Base-by-base conservation (phyloP, 768 basidiomycete genomes). In the Calocera viscosa region DNA sequence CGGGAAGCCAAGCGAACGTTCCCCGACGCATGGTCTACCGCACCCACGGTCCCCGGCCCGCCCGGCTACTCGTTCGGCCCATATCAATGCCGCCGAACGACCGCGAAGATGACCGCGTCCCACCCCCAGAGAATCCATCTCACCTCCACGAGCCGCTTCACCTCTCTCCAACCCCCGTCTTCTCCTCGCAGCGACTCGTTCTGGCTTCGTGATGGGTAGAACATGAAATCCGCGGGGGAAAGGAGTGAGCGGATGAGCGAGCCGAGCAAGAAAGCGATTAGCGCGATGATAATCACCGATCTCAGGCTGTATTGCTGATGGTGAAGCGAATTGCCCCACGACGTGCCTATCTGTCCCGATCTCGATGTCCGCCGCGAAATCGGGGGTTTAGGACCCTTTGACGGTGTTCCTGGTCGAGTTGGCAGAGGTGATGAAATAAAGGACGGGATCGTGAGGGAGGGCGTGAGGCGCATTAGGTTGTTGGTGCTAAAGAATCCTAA, bases 251-350 rank as follows among this genome's bases (percentile, higher is more conserved):
- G 84, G 68, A 96, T 78, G 66, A 98, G 79, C 30, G 92, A 94
- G 67, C 95, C 95, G 72, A 97, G 83, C 72, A 98, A 78, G 76
- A 98, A 94, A 30, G 89, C 88, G 71, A 96, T 89, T 69, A 98
- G 76, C 40, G 86, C 92, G 40, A 89, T 83, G 68, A 92, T 78
- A 71, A 96, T 72, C 67, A 95, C 76, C 43, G 30, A 14, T 19
- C 10, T 60, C 14, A 60, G 64, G 64, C 65, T 68, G 63, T 5
- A 60, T 19, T 60, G 53, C 53, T 26, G 53, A 22, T 32, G 26
- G 30, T 60, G 53, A 16, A 60, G 11, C 3, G 30, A 7, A 19
- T 60, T 2, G 14, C 30, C 30, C 53, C 53, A 60, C 16, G 53
- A 60, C 2, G 7, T 26, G 30, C 5, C 22, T 10, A 26, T 2